These are phyloP conservation scores for Caryocar brasiliense DNA, from an alignment of 441 rosid species.

Conservation along the genomic window DNA sequence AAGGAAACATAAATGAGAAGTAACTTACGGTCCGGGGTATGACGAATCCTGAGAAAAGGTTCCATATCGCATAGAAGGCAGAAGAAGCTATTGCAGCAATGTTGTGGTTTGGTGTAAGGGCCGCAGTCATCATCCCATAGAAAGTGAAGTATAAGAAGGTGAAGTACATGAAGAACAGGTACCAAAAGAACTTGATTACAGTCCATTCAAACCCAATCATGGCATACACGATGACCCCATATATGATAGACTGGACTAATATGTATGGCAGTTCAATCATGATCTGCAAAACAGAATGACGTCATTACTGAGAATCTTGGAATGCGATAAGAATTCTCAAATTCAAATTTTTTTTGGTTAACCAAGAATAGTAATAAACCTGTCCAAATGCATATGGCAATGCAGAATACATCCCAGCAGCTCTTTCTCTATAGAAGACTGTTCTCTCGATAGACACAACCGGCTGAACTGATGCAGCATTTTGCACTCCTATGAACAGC, in stretches of 20 bases:
- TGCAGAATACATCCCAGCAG: slow-evolving; percentile 85
- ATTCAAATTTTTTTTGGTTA: not conserved
- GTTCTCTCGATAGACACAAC: slow-evolving; percentile 69
- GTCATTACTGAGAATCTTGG: not conserved
- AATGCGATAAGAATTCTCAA: not conserved
- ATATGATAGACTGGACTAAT: slow-evolving; percentile 32
- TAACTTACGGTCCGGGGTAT: slow-evolving; percentile 36
- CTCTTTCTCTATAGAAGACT: slow-evolving; percentile 73
- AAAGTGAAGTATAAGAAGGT: slow-evolving; percentile 42
- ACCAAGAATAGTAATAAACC: slow-evolving; percentile 20
- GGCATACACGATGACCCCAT: slow-evolving; percentile 41
- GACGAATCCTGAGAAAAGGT: slow-evolving; percentile 51
- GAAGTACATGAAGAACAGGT: slow-evolving; percentile 44
- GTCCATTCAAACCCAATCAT: slow-evolving; percentile 57
- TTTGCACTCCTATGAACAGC: slow-evolving; percentile 57
- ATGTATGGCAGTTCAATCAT: slow-evolving; percentile 46
- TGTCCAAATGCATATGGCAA: slow-evolving; percentile 81
- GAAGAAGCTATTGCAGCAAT: slow-evolving; percentile 37
- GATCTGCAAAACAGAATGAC: slow-evolving; percentile 21
- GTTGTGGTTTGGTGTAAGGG: slow-evolving; percentile 44
- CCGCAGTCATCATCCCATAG: slow-evolving; percentile 58
- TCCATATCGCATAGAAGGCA: slow-evolving; percentile 36
- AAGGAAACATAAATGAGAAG: not conserved
- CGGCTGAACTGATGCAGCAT: slow-evolving; percentile 53
- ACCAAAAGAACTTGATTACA: slow-evolving; percentile 39